A percentile compares a stretch with the other conserved stretches of the same genome.
Evolutionary conservation across 2,329 filamentous ascomycete genomes (phyloP).

Genomic region (Calonectria pseudoreteaudii): DNA sequence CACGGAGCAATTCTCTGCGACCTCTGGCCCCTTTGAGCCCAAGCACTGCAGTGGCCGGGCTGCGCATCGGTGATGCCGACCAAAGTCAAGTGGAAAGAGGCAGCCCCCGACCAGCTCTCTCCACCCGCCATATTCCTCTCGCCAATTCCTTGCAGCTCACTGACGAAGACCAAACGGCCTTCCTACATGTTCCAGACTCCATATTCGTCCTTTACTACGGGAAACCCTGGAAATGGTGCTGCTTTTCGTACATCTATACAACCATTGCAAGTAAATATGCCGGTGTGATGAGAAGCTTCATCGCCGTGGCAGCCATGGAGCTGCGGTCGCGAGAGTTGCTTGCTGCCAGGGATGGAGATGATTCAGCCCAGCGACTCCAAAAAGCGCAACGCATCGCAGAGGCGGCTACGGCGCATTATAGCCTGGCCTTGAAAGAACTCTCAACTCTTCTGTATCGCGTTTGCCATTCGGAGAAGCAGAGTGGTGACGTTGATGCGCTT

Average conservation of each 20-base stretch:
- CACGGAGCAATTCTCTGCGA: neutral
- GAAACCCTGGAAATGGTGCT: conserved; percentile 37
- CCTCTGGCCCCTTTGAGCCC: conserved; percentile 12
- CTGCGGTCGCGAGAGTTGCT: conserved; percentile 29
- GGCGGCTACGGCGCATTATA: conserved; percentile 28
- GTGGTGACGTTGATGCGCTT: conserved; percentile 30
- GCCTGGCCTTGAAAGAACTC: conserved; percentile 32
- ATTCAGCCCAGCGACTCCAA: neutral
- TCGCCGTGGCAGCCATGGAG: conserved; percentile 36
- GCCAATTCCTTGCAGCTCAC: conserved; percentile 32
- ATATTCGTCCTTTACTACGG: conserved; percentile 36
- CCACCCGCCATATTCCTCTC: conserved; percentile 25
- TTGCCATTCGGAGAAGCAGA: conserved; percentile 19
- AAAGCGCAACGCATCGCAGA: conserved; percentile 20
- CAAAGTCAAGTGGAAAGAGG: neutral
- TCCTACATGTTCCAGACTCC: conserved; percentile 29
- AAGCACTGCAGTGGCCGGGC: neutral
- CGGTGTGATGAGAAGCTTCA: conserved; percentile 39
- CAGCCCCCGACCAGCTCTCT: conserved; percentile 4
- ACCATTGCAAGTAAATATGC: conserved; percentile 34
- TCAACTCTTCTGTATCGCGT: conserved; percentile 29
- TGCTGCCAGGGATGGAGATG: neutral
- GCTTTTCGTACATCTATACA: conserved; percentile 35
- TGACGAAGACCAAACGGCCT: conserved; percentile 26
- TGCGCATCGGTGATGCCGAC: neutral